Percentiles rank a stretch among this genome's conserved stretches.
phyloP scores from a whole-genome alignment of 1,139 yeast species.

The Magnusiomyces clavatus region DNA sequence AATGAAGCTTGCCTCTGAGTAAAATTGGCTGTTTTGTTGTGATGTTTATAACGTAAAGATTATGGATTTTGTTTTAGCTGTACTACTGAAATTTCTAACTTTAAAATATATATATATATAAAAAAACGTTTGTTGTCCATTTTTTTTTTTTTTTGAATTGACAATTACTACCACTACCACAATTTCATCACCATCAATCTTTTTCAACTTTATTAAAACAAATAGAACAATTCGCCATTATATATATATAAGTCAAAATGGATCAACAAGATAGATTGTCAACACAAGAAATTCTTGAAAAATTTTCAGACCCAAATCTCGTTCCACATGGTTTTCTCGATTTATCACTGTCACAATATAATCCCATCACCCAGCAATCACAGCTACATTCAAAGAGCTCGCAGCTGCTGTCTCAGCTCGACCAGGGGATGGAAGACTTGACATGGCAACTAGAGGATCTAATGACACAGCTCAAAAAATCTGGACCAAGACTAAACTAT shows the following conservation, averaged over 20 bases:
- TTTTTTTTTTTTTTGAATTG: background rate
- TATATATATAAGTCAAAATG: background rate
- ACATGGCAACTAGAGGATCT: constrained; percentile 27
- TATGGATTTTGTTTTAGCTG: too few species aligned
- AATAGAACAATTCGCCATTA: background rate
- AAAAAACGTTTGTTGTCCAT: too few species aligned
- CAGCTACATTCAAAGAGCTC: constrained; percentile 29
- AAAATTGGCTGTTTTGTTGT: background rate
- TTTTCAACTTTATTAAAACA: too few species aligned
- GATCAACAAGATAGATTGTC: constrained; percentile 2
- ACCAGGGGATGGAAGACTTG: constrained; percentile 29
- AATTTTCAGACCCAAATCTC: constrained; percentile 25
- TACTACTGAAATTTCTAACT: too few species aligned
- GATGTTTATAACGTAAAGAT: too few species aligned
- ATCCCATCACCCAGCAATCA: constrained; percentile 20
- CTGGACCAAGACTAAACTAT: constrained; percentile 29
- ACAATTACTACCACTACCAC: background rate
- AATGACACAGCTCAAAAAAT: constrained; percentile 24
- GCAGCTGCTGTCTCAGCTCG: constrained; percentile 29
- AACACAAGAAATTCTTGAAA: constrained; percentile 22
- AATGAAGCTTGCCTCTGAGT: too few species aligned
- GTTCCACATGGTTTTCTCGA: constrained; percentile 29
- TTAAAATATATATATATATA: too few species aligned
- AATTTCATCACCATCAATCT: background rate
- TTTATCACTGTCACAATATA: constrained; percentile 21